Conservation (phyloP, 108 stramenopile genomes). For the Ochromonas danica region DNA sequence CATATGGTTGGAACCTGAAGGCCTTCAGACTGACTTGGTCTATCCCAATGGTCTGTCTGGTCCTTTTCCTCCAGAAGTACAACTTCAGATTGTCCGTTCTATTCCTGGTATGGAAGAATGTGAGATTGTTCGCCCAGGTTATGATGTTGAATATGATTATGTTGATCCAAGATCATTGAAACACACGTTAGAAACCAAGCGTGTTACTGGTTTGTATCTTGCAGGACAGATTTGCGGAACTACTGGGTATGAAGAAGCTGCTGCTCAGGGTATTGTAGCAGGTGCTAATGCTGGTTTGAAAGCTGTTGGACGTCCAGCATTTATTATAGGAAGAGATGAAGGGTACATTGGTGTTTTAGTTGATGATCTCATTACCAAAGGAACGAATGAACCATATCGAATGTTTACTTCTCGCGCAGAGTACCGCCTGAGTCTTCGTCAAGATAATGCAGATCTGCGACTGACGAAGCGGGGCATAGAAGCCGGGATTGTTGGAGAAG, state of each 20-base stretch:
- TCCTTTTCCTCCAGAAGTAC: slow-evolving; percentile 84
- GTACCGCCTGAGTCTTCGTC: slow-evolving; percentile 73
- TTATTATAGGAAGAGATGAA: slow-evolving; percentile 87
- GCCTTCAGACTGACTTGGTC: slow-evolving; percentile 84
- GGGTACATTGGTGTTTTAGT: slow-evolving; percentile 94
- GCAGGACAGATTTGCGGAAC: slow-evolving; percentile 98
- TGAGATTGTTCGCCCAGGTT: slow-evolving; percentile 83
- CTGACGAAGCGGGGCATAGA: slow-evolving; percentile 82
- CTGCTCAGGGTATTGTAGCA: slow-evolving; percentile 64
- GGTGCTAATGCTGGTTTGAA: slow-evolving; percentile 44
- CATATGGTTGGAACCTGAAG: slow-evolving; percentile 96
- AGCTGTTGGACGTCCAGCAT: slow-evolving; percentile 55
- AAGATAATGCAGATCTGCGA: slow-evolving; percentile 93
- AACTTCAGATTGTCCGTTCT: slow-evolving; percentile 72
- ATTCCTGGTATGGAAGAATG: slow-evolving; percentile 80
- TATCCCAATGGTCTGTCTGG: slow-evolving; percentile 96
- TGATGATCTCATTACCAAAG: slow-evolving; percentile 92
- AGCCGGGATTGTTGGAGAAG: slow-evolving; percentile 77
- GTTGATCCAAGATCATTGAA: slow-evolving; percentile 85
- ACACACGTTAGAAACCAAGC: slow-evolving; percentile 86
- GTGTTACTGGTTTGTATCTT: slow-evolving; percentile 79
- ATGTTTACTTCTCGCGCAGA: slow-evolving; percentile 97
- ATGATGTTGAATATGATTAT: slow-evolving; percentile 92
- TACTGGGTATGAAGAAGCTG: slow-evolving; percentile 98
- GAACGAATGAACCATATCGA: slow-evolving; percentile 89